These are phyloP conservation scores for Rubia balearica DNA, from an alignment of 305 asterid genomes.

Conservation along the genomic window DNA sequence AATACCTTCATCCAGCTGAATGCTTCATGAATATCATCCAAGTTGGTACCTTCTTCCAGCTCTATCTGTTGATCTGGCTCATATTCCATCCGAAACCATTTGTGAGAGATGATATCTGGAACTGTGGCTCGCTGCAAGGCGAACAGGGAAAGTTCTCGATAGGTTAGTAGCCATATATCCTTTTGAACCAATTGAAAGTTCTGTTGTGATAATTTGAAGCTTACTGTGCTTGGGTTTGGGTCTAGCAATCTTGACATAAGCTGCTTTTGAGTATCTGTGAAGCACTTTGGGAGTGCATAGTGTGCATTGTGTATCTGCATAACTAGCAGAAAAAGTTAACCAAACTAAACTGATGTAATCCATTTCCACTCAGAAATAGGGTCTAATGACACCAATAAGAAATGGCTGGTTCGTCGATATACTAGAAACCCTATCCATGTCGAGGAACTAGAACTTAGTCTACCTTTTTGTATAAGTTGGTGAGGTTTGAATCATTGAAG, in stretches of 20 bases:
- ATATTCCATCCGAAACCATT: constrained; percentile 26
- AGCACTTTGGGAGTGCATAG: constrained; percentile 24
- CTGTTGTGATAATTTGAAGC: neutral
- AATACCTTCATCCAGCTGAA: constrained; percentile 16
- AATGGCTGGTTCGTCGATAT: too few species aligned
- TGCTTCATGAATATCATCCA: constrained; percentile 21
- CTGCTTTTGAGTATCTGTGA: constrained; percentile 19
- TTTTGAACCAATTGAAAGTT: neutral
- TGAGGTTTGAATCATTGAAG: constrained; percentile 45
- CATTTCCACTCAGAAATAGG: neutral
- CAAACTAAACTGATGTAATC: neutral
- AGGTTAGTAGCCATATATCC: neutral
- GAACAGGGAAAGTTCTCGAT: neutral
- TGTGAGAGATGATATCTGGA: constrained; percentile 20
- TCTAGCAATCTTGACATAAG: constrained; percentile 22
- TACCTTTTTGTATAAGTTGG: constrained; percentile 15
- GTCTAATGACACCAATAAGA: too few species aligned
- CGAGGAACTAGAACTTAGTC: neutral
- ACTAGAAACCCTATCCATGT: too few species aligned
- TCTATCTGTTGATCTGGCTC: constrained; percentile 12
- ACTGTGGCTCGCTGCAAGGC: constrained; percentile 21
- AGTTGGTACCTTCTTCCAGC: constrained; percentile 11
- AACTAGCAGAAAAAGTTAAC: neutral
- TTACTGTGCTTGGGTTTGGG: constrained; percentile 21
- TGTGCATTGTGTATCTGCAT: constrained; percentile 21